Percentiles rank a stretch among this genome's conserved stretches.
Evolutionary conservation across 2,329 filamentous ascomycete genomes (phyloP).

Genomic region (Phialemoniopsis sp.): DNA sequence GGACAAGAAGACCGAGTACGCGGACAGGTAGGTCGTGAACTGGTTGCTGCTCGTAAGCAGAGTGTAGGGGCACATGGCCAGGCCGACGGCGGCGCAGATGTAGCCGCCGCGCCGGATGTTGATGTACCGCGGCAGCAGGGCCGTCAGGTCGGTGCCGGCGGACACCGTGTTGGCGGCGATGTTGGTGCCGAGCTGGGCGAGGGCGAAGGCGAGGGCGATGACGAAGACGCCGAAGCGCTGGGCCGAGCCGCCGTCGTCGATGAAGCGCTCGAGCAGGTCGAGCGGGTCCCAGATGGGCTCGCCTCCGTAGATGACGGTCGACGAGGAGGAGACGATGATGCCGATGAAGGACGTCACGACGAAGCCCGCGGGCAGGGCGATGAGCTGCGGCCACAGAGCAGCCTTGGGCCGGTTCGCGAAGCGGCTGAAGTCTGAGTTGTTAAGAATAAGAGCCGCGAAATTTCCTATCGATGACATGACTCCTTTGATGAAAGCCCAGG

Average conservation of each 20-base stretch:
- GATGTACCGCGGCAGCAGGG: conserved; percentile 72
- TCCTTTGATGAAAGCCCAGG: conserved; percentile 78
- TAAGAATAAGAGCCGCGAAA: conserved; percentile 81
- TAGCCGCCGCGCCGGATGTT: conserved; percentile 86
- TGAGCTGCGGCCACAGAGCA: conserved; percentile 75
- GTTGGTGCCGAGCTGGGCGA: conserved; percentile 82
- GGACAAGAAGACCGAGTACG: conserved; percentile 91
- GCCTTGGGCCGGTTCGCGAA: conserved; percentile 75
- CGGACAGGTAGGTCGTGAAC: conserved; percentile 88
- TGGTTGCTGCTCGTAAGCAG: conserved; percentile 71
- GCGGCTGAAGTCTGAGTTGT: conserved; percentile 80
- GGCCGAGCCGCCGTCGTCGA: conserved; percentile 62
- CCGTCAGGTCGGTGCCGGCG: conserved; percentile 78
- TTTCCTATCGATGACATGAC: conserved; percentile 90
- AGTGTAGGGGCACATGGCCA: conserved; percentile 85
- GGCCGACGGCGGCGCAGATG: conserved; percentile 72
- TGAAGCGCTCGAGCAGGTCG: conserved; percentile 60
- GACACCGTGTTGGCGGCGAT: conserved; percentile 85
- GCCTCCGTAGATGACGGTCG: conserved; percentile 59
- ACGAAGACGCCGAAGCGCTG: conserved; percentile 75
- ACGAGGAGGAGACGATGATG: conserved; percentile 73
- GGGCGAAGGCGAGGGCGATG: conserved; percentile 65
- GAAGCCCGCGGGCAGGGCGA: conserved; percentile 69
- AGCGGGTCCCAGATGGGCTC: conserved; percentile 72
- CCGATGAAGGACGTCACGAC: conserved; percentile 81